Conservation (phyloP, 495 filamentous ascomycete genomes). For the Sphaerosporella brunnea region DNA sequence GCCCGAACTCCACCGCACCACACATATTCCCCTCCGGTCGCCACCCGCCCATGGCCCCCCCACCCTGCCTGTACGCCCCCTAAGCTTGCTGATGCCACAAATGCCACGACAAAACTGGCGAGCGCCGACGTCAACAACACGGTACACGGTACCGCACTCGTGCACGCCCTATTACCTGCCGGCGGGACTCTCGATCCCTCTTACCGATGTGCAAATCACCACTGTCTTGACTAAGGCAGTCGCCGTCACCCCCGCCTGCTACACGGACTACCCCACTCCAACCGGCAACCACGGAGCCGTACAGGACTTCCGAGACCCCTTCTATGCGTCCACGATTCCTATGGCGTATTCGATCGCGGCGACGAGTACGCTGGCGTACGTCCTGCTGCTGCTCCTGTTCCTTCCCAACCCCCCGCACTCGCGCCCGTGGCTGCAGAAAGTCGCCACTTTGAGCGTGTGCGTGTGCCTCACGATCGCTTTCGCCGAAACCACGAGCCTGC, state of each 20-base stretch:
- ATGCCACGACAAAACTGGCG: constrained; percentile 24
- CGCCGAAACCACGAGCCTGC: constrained; percentile 68
- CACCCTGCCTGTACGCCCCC: too few relatives aligned
- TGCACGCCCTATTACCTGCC: constrained; percentile 50
- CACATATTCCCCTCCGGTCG: too few relatives aligned
- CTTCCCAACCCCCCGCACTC: constrained; percentile 68
- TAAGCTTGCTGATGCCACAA: constrained; percentile 14
- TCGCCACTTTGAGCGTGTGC: constrained; percentile 76
- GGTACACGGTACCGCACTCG: constrained; percentile 8
- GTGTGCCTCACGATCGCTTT: constrained; percentile 87
- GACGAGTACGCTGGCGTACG: constrained; percentile 78
- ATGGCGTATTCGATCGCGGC: constrained; percentile 83
- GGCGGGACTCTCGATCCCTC: constrained; percentile 40
- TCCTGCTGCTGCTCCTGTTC: constrained; percentile 83
- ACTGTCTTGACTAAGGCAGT: constrained; percentile 39
- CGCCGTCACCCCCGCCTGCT: constrained; percentile 30
- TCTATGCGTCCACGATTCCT: constrained; percentile 80
- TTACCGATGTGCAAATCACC: constrained; percentile 37
- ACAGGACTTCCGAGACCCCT: constrained; percentile 58
- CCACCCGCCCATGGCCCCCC: too few relatives aligned
- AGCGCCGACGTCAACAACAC: constrained; percentile 12
- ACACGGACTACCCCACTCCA: constrained; percentile 12
- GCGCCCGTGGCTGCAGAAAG: constrained; percentile 88
- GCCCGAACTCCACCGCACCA: too few relatives aligned
- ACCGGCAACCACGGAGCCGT: constrained; percentile 21